These are phyloP conservation scores for Parasitella parasitica DNA, from an alignment of 371 early-diverging fungal genomes.

Conservation along the genomic window DNA sequence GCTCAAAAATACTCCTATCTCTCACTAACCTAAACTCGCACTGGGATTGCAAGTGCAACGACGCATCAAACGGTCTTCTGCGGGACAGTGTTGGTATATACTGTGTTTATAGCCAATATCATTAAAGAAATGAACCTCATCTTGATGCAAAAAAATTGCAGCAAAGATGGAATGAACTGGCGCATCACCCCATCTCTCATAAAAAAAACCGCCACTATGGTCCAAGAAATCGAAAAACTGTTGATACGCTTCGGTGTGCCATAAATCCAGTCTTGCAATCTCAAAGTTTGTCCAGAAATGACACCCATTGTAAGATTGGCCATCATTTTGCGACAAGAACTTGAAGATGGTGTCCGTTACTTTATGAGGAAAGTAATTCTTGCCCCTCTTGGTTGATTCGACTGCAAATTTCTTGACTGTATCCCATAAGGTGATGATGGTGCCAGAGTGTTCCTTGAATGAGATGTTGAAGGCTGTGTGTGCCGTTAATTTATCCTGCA, in stretches of 20 bases:
- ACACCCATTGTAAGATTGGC: slow-evolving; percentile 58
- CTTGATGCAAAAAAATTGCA: slow-evolving; percentile 60
- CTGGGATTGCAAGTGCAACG: slow-evolving; percentile 37
- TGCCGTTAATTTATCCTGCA: background rate
- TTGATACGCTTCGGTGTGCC: slow-evolving; percentile 62
- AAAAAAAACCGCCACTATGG: slow-evolving; percentile 86
- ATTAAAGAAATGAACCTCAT: slow-evolving; percentile 87
- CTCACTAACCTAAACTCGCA: slow-evolving; percentile 18
- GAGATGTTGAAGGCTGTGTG: slow-evolving; percentile 62
- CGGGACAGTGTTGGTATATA: slow-evolving; percentile 70
- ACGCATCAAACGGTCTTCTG: slow-evolving; percentile 25
- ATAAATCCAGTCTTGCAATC: slow-evolving; percentile 82
- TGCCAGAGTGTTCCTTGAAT: slow-evolving; percentile 68
- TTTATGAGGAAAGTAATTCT: slow-evolving; percentile 21
- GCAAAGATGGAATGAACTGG: slow-evolving; percentile 90
- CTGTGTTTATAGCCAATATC: slow-evolving; percentile 81
- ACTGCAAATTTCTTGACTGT: slow-evolving; percentile 41
- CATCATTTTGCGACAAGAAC: slow-evolving; percentile 29
- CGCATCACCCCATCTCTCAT: slow-evolving; percentile 95
- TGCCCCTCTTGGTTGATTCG: slow-evolving; percentile 13
- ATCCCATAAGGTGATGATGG: slow-evolving; percentile 75
- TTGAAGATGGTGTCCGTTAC: slow-evolving; percentile 25
- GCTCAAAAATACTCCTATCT: background rate
- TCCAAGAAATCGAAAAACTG: slow-evolving; percentile 70
- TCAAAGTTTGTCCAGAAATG: slow-evolving; percentile 90